A percentile compares a stretch with the other conserved stretches of the same genome.
These are phyloP conservation scores for Chytriomyces confervae DNA, from an alignment of 192 early-diverging fungal genomes.

Conservation along the genomic window DNA sequence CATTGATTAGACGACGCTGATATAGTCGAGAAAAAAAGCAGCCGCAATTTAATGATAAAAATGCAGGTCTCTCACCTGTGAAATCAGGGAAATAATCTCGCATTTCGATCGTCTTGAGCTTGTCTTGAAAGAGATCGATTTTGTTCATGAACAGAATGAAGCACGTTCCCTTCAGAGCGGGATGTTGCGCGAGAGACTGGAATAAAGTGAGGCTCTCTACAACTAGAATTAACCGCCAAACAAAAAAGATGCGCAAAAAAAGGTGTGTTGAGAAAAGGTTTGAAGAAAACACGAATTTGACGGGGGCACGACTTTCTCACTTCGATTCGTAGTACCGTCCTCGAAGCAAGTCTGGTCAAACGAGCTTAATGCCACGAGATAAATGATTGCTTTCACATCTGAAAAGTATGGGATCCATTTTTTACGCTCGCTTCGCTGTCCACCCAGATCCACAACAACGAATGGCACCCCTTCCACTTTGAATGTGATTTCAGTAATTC, in stretches of 20 bases:
- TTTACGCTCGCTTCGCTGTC: constrained; percentile 64
- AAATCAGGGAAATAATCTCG: constrained; percentile 38
- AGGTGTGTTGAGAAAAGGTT: no score
- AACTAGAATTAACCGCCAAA: constrained; percentile 11
- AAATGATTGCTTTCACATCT: constrained; percentile 67
- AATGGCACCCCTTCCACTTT: constrained; percentile 55
- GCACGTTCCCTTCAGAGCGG: constrained; percentile 51
- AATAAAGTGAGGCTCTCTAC: constrained; percentile 50
- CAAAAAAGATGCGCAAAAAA: no score
- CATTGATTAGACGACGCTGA: neutral
- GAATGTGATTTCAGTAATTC: constrained; percentile 71
- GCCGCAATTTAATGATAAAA: neutral
- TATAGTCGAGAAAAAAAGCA: neutral
- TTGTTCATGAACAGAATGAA: constrained; percentile 74
- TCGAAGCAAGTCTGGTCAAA: constrained; percentile 67
- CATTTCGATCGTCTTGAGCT: constrained; percentile 50
- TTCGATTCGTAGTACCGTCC: constrained; percentile 57
- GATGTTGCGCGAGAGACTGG: constrained; percentile 39
- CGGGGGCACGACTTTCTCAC: neutral
- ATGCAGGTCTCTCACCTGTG: constrained; percentile 1
- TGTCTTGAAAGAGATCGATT: constrained; percentile 66
- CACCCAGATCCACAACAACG: constrained; percentile 70
- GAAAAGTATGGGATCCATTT: constrained; percentile 73
- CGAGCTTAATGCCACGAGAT: constrained; percentile 63
- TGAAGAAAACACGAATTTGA: no score